A percentile compares a stretch with the other conserved stretches of the same genome.
Conservation (phyloP, 129 eudicot genomes). For the Solidago caesia region DNA sequence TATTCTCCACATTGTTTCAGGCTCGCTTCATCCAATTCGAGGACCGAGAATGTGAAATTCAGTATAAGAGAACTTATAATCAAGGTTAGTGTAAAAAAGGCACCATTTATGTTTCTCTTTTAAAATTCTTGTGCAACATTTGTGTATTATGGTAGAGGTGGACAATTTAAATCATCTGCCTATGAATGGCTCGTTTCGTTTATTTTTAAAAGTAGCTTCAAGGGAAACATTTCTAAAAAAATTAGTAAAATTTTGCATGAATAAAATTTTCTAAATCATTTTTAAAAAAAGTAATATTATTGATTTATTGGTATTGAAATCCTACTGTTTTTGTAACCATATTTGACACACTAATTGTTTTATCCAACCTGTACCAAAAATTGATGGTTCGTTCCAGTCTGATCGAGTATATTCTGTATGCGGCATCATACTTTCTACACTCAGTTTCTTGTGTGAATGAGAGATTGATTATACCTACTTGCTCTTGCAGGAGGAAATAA, state of each 20-base stretch:
- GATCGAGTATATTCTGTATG: background rate
- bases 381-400: background rate
- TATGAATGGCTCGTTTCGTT: background rate
- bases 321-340: background rate
- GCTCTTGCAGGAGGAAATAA: slow-evolving; percentile 39
- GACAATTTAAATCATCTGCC: background rate
- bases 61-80: slow-evolving; percentile 34
- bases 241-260: background rate
- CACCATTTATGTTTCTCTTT: background rate
- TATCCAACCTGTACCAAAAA: background rate
- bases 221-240: background rate
- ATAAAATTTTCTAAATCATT: background rate
- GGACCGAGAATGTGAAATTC: slow-evolving; percentile 32
- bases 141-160: background rate
- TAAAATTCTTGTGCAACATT: background rate
- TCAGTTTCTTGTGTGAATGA: background rate
- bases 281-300: background rate
- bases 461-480: slow-evolving; percentile 17
- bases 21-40: slow-evolving; percentile 27
- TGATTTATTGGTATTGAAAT: background rate
- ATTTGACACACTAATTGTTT: background rate
- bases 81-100: slow-evolving; percentile 31
- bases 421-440: background rate
- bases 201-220: background rate
- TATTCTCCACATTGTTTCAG: slow-evolving; percentile 19